Conservation (phyloP, 345 rosid species). For the Pugionium cornutum region DNA sequence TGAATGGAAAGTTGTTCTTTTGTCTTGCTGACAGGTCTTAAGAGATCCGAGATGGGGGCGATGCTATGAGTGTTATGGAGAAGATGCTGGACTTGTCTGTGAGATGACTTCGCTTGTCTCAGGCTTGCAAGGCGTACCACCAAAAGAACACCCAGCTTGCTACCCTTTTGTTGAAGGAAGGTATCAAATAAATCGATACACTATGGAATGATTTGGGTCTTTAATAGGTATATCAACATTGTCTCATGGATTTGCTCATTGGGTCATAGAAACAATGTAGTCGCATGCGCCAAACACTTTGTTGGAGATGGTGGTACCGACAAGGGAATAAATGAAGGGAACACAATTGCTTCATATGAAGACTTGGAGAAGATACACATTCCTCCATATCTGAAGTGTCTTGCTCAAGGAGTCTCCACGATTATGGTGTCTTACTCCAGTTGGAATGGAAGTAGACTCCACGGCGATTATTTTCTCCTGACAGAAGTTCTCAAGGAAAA, state of each 20-base stretch:
- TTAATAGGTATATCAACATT: not conserved
- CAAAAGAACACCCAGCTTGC: constrained; percentile 62
- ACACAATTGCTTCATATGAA: constrained; percentile 60
- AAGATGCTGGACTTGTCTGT: constrained; percentile 65
- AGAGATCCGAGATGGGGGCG: constrained; percentile 93
- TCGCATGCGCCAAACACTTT: constrained; percentile 95
- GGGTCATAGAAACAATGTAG: constrained; percentile 55
- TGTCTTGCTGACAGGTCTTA: constrained; percentile 49
- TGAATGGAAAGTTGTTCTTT: not conserved
- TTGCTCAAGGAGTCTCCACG: constrained; percentile 76
- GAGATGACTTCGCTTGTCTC: constrained; percentile 65
- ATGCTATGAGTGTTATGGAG: constrained; percentile 79
- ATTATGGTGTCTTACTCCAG: constrained; percentile 91
- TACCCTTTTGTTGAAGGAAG: constrained; percentile 88
- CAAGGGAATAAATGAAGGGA: constrained; percentile 76
- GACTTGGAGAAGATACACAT: constrained; percentile 77
- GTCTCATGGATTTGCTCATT: not conserved
- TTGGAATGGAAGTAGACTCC: constrained; percentile 78
- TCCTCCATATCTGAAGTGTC: constrained; percentile 75
- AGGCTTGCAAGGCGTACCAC: constrained; percentile 84
- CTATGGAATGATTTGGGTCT: not conserved
- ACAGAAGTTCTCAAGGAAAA: constrained; percentile 73
- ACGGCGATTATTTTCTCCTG: constrained; percentile 59
- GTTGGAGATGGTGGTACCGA: constrained; percentile 97
- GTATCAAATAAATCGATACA: constrained; percentile 35